Evolutionary conservation across 106 monocot species (phyloP).

Genomic region (Vanilla planifolia): DNA sequence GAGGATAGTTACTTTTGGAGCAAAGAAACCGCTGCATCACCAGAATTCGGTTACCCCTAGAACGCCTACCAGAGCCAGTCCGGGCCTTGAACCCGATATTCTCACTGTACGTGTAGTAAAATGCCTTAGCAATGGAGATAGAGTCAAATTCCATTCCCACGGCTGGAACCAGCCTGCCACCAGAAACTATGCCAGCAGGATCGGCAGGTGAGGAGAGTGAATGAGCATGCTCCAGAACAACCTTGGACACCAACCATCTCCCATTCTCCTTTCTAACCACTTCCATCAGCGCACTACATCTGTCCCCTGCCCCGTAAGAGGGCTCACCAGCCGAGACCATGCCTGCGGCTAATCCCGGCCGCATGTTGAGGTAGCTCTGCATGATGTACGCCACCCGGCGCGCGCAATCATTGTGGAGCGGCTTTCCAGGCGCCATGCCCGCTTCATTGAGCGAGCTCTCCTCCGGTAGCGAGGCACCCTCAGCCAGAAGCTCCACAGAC

Average conservation of each 20-base stretch:
- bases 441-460: background rate
- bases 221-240: constrained; percentile 38
- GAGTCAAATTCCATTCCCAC: constrained; percentile 63
- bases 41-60: constrained; percentile 31
- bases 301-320: constrained; percentile 5
- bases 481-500: background rate
- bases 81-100: constrained; percentile 48
- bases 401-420: constrained; percentile 30
- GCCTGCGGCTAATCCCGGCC: background rate
- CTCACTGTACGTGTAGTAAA: constrained; percentile 43
- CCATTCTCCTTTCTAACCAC: constrained; percentile 30
- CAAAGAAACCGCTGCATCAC: constrained; percentile 58
- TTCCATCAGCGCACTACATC: constrained; percentile 54
- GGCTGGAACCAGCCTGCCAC: constrained; percentile 23
- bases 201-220: constrained; percentile 20
- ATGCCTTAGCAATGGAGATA: constrained; percentile 42
- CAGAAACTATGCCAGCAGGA: constrained; percentile 15
- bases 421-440: background rate
- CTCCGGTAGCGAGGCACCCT: background rate
- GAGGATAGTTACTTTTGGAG: constrained; percentile 24
- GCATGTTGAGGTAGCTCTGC: constrained; percentile 29
- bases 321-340: background rate
- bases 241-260: constrained; percentile 38
- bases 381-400: constrained; percentile 50
- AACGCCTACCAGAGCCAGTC: constrained; percentile 38